These are phyloP conservation scores for Fagopyrum homotropicum DNA, from an alignment of 148 eudicot genomes.

Conservation along the genomic window DNA sequence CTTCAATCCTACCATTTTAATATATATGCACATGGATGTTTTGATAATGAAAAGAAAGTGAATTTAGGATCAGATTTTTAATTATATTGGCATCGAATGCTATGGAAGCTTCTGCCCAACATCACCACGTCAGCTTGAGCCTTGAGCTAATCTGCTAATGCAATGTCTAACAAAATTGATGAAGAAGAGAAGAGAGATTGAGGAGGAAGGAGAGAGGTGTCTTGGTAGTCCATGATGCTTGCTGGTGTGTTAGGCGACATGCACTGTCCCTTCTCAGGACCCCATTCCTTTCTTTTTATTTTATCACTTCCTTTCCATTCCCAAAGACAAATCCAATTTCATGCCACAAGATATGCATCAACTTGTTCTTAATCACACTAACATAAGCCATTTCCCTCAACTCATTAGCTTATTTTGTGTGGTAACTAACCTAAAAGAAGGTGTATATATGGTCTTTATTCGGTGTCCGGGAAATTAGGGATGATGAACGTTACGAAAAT, in stretches of 20 bases:
- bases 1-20: not conserved
- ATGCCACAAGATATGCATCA: not conserved
- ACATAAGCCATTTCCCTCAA: not conserved
- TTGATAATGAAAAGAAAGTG: too few relatives aligned
- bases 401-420: not conserved
- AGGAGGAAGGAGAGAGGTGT: constrained; percentile 25
- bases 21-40: not conserved
- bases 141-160: too few relatives aligned
- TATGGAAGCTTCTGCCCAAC: too few relatives aligned
- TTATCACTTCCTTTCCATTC: constrained; percentile 11
- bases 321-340: not conserved
- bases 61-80: too few relatives aligned
- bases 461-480: too few relatives aligned
- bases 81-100: too few relatives aligned
- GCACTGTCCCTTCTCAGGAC: constrained; percentile 58
- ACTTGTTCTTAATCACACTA: too few relatives aligned
- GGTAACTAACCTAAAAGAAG: too few relatives aligned
- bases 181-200: not conserved
- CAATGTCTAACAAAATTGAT: too few relatives aligned
- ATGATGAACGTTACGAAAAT: too few relatives aligned
- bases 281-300: constrained; percentile 43
- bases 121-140: too few relatives aligned
- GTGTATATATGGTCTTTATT: too few relatives aligned
- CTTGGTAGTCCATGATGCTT: constrained; percentile 51
- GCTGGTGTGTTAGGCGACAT: constrained; percentile 89